Evolutionary conservation across 139 green algal species (phyloP).

Genomic region (Coelastrella sp.): DNA sequence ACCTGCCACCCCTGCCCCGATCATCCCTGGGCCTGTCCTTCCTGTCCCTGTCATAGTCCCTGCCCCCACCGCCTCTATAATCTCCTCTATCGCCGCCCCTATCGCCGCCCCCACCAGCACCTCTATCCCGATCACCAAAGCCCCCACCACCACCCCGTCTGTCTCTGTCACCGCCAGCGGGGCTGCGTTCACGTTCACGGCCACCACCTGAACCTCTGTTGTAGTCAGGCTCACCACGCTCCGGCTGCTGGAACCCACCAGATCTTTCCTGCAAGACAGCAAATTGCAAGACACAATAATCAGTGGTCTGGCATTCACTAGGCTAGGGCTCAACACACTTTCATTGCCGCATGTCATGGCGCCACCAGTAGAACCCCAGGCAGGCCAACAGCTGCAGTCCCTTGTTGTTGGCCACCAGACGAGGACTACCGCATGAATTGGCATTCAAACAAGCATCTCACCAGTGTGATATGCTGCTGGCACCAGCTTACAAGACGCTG

Average conservation of each 20-base stretch:
- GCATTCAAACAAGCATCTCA: too few relatives aligned
- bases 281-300: not conserved
- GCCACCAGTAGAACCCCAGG: too few relatives aligned
- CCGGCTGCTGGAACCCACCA: not conserved
- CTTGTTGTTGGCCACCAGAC: too few relatives aligned
- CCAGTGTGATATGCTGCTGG: too few relatives aligned
- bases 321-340: too few relatives aligned
- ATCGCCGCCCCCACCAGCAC: slow-evolving; percentile 25
- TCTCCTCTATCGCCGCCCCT: slow-evolving; percentile 9
- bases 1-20: slow-evolving; percentile 66
- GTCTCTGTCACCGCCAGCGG: slow-evolving; percentile 45
- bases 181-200: slow-evolving; percentile 35
- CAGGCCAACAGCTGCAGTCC: too few relatives aligned
- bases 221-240: not conserved
- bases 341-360: too few relatives aligned
- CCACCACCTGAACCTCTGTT: slow-evolving; percentile 18
- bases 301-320: not conserved
- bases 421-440: too few relatives aligned
- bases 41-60: slow-evolving; percentile 34
- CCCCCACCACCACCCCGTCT: slow-evolving; percentile 13
- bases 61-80: slow-evolving; percentile 14
- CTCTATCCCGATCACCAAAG: slow-evolving; percentile 37
- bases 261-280: not conserved
- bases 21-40: slow-evolving; percentile 28
- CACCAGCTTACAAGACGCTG: too few relatives aligned